Percentiles rank a stretch among this genome's conserved stretches.
These are phyloP conservation scores for Aureobasidium sp. DNA, from an alignment of 2,329 filamentous ascomycete genomes.

Conservation along the genomic window DNA sequence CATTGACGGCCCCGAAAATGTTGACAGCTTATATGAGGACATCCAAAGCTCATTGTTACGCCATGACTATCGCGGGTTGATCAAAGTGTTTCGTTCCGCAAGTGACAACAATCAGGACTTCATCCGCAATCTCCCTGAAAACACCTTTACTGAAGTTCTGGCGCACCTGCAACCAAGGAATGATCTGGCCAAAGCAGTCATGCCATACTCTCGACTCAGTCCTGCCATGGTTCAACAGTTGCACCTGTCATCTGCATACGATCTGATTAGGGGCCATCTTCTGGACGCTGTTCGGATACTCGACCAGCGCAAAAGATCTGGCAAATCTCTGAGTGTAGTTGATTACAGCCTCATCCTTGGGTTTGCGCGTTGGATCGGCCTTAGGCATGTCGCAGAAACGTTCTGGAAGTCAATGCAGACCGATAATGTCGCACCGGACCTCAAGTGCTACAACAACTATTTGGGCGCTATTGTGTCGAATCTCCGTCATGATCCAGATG, in stretches of 20 bases:
- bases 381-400: constrained; percentile 34
- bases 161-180: constrained; percentile 51
- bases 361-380: constrained; percentile 42
- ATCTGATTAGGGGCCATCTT: constrained; percentile 34
- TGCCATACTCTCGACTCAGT: constrained; percentile 44
- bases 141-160: constrained; percentile 57
- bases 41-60: constrained; percentile 1
- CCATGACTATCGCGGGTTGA: neutral
- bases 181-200: constrained; percentile 40
- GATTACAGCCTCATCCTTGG: constrained; percentile 48
- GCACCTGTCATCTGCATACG: constrained; percentile 31
- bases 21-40: neutral
- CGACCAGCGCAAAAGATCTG: constrained; percentile 29
- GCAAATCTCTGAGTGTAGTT: constrained; percentile 32
- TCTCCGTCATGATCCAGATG: constrained; percentile 26
- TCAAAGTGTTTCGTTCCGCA: neutral
- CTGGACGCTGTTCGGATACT: constrained; percentile 32
- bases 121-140: constrained; percentile 39
- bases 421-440: constrained; percentile 35
- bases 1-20: neutral
- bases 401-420: constrained; percentile 41
- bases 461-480: constrained; percentile 44
- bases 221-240: constrained; percentile 36
- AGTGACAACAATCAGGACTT: constrained; percentile 24
- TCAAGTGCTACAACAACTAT: constrained; percentile 47